Evolutionary conservation across 176 grass and related monocot species (phyloP).

Genomic region (Avena atlantica): DNA sequence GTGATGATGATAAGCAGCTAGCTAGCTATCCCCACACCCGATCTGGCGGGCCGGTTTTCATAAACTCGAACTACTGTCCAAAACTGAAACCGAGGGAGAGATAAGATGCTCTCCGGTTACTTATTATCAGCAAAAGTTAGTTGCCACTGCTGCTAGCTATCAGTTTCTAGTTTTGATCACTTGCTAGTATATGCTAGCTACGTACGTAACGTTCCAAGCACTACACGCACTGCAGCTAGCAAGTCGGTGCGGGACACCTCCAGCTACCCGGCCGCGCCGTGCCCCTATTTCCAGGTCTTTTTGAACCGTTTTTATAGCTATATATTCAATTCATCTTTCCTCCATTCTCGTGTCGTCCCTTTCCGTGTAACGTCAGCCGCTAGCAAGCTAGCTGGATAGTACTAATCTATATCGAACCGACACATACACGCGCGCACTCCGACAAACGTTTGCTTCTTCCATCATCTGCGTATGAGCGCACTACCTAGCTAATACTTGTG

Average conservation of each 20-base stretch:
- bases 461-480: not conserved
- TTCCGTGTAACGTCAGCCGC: too few species aligned
- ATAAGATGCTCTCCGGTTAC: not conserved
- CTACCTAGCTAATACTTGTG: not conserved
- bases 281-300: not conserved
- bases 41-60: not conserved
- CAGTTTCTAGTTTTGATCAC: not conserved
- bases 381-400: not conserved
- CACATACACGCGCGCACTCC: not conserved
- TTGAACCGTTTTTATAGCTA: not conserved
- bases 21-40: too few species aligned
- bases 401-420: not conserved
- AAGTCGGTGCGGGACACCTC: not conserved
- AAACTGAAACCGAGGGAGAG: not conserved
- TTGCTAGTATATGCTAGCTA: too few species aligned
- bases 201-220: slow-evolving; percentile 1
- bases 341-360: not conserved
- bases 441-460: slow-evolving; percentile 5
- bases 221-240: not conserved
- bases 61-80: too few species aligned
- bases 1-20: not conserved
- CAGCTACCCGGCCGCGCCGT: not conserved
- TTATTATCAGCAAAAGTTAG: slow-evolving; percentile 4
- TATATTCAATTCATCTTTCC: slow-evolving; percentile 11
- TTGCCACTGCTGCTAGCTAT: not conserved